phyloP scores from a whole-genome alignment of 441 rosid species.

The Brassica balearica region DNA sequence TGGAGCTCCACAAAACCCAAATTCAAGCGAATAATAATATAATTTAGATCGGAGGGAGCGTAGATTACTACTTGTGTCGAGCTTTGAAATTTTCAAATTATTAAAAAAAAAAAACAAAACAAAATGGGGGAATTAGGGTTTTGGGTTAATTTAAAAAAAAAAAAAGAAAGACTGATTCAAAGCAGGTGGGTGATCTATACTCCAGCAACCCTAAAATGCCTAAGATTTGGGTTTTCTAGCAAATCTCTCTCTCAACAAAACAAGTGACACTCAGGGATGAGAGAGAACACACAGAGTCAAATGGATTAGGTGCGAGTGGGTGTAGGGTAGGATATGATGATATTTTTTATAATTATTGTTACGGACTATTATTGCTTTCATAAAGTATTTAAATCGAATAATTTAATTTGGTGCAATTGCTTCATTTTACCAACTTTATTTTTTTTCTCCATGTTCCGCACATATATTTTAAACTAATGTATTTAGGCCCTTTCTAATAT shows the following conservation, averaged over 20 bases:
- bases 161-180: slow-evolving; percentile 32
- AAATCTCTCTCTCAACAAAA: slow-evolving; percentile 10
- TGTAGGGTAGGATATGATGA: slow-evolving; percentile 39
- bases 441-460: not conserved
- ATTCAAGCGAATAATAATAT: not conserved
- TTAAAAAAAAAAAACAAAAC: not conserved
- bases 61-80: slow-evolving; percentile 20
- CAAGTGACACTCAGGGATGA: slow-evolving; percentile 44
- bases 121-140: slow-evolving; percentile 23
- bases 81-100: slow-evolving; percentile 38
- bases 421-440: not conserved
- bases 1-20: not conserved
- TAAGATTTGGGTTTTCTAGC: slow-evolving; percentile 19
- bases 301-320: slow-evolving; percentile 65
- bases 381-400: not conserved
- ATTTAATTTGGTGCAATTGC: not conserved
- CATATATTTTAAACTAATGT: no score
- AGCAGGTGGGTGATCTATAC: slow-evolving; percentile 31
- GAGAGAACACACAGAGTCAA: slow-evolving; percentile 42
- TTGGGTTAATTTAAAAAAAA: slow-evolving; percentile 6
- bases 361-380: not conserved
- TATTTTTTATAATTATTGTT: not conserved
- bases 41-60: slow-evolving; percentile 31
- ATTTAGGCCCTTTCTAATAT: no score
- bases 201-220: slow-evolving; percentile 38